Conservation (phyloP, 495 filamentous ascomycete species). For the Hypoxylon fragiforme region DNA sequence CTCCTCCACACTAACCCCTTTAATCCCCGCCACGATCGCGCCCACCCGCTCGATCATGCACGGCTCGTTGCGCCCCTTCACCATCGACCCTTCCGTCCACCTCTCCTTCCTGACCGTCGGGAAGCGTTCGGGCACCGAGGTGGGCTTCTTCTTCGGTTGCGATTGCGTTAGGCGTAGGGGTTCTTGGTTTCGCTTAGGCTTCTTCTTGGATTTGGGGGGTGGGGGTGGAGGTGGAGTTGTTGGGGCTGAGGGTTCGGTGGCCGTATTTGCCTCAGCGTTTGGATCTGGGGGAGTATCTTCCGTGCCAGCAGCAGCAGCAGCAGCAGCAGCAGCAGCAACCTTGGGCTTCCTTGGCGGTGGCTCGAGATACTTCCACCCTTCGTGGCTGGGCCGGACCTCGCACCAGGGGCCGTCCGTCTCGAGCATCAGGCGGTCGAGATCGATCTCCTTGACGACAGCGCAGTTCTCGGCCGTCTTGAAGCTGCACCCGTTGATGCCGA, state of each 20-base stretch:
- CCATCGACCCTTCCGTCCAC: slow-evolving; percentile 76
- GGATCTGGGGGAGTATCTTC: background rate
- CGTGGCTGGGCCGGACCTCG: slow-evolving; percentile 67
- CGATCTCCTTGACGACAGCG: slow-evolving; percentile 74
- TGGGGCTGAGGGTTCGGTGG: background rate
- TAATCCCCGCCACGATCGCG: slow-evolving; percentile 79
- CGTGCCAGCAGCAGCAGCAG: background rate
- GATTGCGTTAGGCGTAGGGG: no score
- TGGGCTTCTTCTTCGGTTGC: slow-evolving; percentile 47
- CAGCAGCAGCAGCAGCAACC: background rate
- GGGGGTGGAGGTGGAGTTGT: slow-evolving; percentile 33
- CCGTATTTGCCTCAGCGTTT: background rate
- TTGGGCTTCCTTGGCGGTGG: slow-evolving; percentile 19
- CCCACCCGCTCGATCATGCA: slow-evolving; percentile 83
- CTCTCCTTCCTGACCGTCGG: slow-evolving; percentile 87
- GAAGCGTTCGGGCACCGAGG: slow-evolving; percentile 51
- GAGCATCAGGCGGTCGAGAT: slow-evolving; percentile 74
- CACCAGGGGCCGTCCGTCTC: slow-evolving; percentile 96
- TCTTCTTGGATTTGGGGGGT: slow-evolving; percentile 44
- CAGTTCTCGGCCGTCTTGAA: slow-evolving; percentile 91
- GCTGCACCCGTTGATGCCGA: slow-evolving; percentile 89
- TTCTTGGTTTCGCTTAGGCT: no score
- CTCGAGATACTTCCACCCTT: slow-evolving; percentile 59
- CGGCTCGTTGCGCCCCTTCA: slow-evolving; percentile 93
- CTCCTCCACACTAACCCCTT: slow-evolving; percentile 75